Evolutionary conservation across 228 moss, liverwort and hornwort species (phyloP).

Genomic region (Sphagnum magellanicum): DNA sequence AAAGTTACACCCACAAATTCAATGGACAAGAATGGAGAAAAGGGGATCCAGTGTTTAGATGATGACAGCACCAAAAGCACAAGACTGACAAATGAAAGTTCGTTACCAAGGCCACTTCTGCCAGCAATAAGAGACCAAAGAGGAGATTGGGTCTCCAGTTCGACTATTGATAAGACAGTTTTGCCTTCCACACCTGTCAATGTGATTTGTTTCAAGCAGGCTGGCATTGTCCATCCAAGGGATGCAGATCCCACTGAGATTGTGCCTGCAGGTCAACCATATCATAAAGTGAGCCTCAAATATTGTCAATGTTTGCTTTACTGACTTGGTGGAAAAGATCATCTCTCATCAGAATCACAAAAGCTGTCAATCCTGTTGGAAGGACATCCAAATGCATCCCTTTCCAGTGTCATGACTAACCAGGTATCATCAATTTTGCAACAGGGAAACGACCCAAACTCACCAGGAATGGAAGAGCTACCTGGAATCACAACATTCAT

Average conservation of each 20-base stretch:
- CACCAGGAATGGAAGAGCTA: conserved; percentile 1
- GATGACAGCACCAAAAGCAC: background rate
- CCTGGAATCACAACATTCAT: conserved; percentile 45
- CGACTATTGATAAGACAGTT: conserved; percentile 23
- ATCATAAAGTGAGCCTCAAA: background rate
- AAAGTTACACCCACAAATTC: no score
- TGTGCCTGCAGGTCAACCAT: conserved; percentile 13
- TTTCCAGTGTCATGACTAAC: no score
- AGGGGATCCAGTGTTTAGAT: no score
- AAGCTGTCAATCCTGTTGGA: background rate
- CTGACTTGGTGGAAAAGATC: background rate
- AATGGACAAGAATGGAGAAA: no score
- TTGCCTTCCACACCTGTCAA: conserved; percentile 27
- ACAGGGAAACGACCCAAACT: no score
- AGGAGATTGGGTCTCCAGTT: conserved; percentile 30
- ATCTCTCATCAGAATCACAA: background rate
- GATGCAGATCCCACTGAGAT: conserved; percentile 22
- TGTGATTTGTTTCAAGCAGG: conserved; percentile 18
- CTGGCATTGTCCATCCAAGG: conserved; percentile 40
- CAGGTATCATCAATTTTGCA: no score
- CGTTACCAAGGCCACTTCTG: conserved; percentile 35
- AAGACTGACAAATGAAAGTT: background rate
- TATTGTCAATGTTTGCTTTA: background rate
- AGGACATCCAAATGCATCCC: background rate
- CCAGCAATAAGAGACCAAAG: conserved; percentile 32